Evolutionary conservation across 257 asterid genomes (phyloP), one percentile per base, ranked within the genome.

Genomic region (Nemophila menziesii): DNA sequence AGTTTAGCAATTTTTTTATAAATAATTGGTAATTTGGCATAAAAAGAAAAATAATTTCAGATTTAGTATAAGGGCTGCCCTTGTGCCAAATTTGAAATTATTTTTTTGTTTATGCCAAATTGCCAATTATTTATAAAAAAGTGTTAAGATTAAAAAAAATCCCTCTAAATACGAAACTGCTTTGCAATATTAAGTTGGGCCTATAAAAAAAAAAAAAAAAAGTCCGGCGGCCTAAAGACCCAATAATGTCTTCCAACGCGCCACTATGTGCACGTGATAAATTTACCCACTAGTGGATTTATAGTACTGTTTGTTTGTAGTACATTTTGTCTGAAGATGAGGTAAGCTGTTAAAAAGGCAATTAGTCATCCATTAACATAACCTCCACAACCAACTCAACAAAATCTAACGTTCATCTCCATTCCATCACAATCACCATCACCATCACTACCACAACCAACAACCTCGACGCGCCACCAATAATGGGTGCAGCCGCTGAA

Each of bases 401-500:
- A 63, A 70, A 68, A 72, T 71, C 77, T 65, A 71, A 74, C 82
- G 72, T 56, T 60, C 74, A 17, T 46, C n/a, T 2, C 19, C 18
- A 5, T 27, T 11, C 39, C 66, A 29, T 29, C 36, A 9, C 9
- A 24, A 9, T 9, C 4, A 24, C 33, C 33, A 24, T 24, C 33
- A 24, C 33, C 9, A 29, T 13, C 36, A 29, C 6, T 37, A 24
- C 43, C 57, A 5, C 34, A 47, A 11, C 20, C 61, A 11, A n/a
- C 54, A 20, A n/a, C n/a, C 14, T 3, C 44, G 77, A 72, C 74
- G 78, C 78, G 80, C 53, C 61, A 0, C 44, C 66, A 8, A 22
- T 9, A 14, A 81, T 86, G 94, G 86, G 86, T 38, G 92, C 84
- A 45, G 36, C 36, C 36, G 9, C 57, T 14, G 87, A 69, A 52